Evolutionary conservation across 2,329 filamentous ascomycete species (phyloP), one percentile per base, ranked within the genome.

Genomic region (Gaeumannomyces tritici): DNA sequence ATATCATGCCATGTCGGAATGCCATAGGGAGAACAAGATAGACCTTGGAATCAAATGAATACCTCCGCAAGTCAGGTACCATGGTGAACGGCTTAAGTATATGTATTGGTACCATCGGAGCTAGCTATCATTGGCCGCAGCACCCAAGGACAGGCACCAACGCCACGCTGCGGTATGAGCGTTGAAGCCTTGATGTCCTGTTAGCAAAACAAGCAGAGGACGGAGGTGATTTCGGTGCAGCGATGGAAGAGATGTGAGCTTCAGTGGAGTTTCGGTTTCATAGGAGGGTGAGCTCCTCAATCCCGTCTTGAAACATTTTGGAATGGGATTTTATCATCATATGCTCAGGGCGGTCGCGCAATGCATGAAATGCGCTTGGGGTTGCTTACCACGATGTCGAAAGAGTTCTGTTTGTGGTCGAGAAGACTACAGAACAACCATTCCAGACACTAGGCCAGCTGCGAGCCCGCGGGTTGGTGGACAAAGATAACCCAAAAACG

Each of bases 261-360:
- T 63, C 62, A 63, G 57, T 60, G 59, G 56, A 60, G 60, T 61
- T 51, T 63, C 70, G 66, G 69, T 73, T 72, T 74, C 73, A 75
- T 67, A 24, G 59, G 62, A 55, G 57, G 68, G 68, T 63, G 62
- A 67, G 65, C 65, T 55, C 54, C 68, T 73, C 71, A 75, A 72
- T 72, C 71, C 71, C 72, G 73, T 75, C 73, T 74, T 74, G 72
- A 74, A 75, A 74, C 73, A 75, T 74, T 65, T 68, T 69, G 66
- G 67, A 63, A 59, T 57, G 57, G 63, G 59, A 63, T 63, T 62
- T 59, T 64, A 63, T 67, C 65, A 68, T 69, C 68, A 67, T 66
- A 65, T 55, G 55, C 33, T 60, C 33, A 11, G 35, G 61, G 55
- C 15, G 33, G 42, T 21, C 15, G 42, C 5, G 42, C 2, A 7